These are phyloP conservation scores for Neonectria neomacrospora DNA, from an alignment of 2,329 filamentous ascomycete species.

Conservation along the genomic window DNA sequence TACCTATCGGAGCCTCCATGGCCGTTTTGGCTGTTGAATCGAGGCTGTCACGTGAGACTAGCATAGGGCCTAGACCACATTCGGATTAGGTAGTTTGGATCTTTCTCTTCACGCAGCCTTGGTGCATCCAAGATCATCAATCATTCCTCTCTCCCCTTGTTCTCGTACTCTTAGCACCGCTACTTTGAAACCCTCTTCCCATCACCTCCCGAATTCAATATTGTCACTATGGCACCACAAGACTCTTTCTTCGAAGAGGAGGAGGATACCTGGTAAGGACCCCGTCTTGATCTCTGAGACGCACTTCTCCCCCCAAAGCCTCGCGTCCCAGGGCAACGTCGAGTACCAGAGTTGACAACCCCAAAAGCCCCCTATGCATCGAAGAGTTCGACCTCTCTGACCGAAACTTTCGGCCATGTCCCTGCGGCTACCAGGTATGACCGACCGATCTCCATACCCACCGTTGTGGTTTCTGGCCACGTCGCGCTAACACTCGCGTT, in stretches of 20 bases:
- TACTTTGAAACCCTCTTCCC: slow-evolving; percentile 32
- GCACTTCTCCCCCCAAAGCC: slow-evolving; percentile 25
- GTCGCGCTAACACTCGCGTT: slow-evolving; percentile 36
- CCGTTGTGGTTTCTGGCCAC: slow-evolving; percentile 30
- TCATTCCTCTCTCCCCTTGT: slow-evolving; percentile 38
- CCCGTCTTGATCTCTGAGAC: slow-evolving; percentile 19
- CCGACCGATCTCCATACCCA: neutral
- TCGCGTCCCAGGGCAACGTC: slow-evolving; percentile 37
- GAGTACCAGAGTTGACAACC: slow-evolving; percentile 38
- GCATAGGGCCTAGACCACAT: slow-evolving; percentile 26
- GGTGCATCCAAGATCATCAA: slow-evolving; percentile 43
- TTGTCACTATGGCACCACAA: slow-evolving; percentile 70
- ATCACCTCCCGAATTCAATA: slow-evolving; percentile 35
- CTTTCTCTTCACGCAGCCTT: slow-evolving; percentile 47
- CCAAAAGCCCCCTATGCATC: slow-evolving; percentile 90
- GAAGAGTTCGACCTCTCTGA: slow-evolving; percentile 99
- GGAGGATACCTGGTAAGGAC: slow-evolving; percentile 73
- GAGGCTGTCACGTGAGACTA: slow-evolving; percentile 38
- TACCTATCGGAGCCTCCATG: slow-evolving; percentile 19
- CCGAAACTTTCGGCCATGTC: slow-evolving; percentile 95
- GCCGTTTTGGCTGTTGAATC: slow-evolving; percentile 17
- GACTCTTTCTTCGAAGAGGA: slow-evolving; percentile 79
- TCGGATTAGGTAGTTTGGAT: slow-evolving; percentile 41
- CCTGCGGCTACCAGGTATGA: slow-evolving; percentile 94
- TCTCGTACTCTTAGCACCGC: slow-evolving; percentile 39